Percentiles rank a stretch among this genome's conserved stretches.
Evolutionary conservation across 176 grass and related monocot genomes (phyloP).

Genomic region (Cenchrus americanus): DNA sequence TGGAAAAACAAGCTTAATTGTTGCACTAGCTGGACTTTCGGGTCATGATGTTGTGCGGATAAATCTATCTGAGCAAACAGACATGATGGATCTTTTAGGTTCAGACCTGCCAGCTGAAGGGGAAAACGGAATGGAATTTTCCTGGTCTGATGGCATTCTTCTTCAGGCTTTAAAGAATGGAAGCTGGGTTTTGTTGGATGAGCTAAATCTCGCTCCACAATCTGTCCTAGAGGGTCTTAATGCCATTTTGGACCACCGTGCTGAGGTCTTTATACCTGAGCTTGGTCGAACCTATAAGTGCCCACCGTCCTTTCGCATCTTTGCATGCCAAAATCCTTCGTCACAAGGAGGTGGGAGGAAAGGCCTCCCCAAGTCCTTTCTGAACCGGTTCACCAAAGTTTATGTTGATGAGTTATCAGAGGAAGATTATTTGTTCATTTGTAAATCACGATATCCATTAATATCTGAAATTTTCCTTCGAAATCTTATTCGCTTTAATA

Average conservation of each 20-base stretch:
- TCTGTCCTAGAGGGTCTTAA: slow-evolving; percentile 95
- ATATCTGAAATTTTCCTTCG: slow-evolving; percentile 55
- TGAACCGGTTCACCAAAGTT: slow-evolving; percentile 97
- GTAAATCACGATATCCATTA: slow-evolving; percentile 58
- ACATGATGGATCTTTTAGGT: slow-evolving; percentile 99
- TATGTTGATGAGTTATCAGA: slow-evolving; percentile 90
- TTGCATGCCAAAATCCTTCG: slow-evolving; percentile 96
- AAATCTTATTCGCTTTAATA: slow-evolving; percentile 88
- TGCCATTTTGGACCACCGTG: slow-evolving; percentile 95
- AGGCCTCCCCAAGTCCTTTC: slow-evolving; percentile 86
- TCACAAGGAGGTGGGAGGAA: slow-evolving; percentile 93
- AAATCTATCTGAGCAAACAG: slow-evolving; percentile 97
- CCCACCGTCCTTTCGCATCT: slow-evolving; percentile 77
- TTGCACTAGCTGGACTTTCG: slow-evolving; percentile 75
- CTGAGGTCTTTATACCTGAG: slow-evolving; percentile 96
- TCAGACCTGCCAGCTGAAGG: slow-evolving; percentile 88
- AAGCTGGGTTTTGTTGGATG: slow-evolving; percentile 97
- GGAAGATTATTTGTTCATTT: slow-evolving; percentile 85
- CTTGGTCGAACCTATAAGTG: slow-evolving; percentile 83
- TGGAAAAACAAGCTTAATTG: slow-evolving; percentile 95
- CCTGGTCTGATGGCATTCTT: slow-evolving; percentile 98
- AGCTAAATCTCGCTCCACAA: slow-evolving; percentile 96
- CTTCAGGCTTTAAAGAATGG: slow-evolving; percentile 96
- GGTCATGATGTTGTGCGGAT: slow-evolving; percentile 87
- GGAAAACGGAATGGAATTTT: slow-evolving; percentile 80